Conservation (phyloP, 768 basidiomycete genomes). For the Omphalotus guepiniiformis region DNA sequence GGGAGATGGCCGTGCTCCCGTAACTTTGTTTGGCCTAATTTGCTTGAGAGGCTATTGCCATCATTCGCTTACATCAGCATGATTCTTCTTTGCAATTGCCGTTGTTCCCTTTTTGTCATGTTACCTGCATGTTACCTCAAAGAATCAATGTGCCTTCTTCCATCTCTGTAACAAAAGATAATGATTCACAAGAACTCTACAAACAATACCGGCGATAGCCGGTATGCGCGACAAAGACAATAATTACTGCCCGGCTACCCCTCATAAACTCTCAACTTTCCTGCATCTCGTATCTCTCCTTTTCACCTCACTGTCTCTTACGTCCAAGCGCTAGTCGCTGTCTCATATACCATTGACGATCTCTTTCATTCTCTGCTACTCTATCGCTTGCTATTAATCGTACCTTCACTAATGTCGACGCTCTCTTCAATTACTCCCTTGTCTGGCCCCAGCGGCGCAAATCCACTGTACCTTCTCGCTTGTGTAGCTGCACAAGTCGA, state of each 20-base stretch:
- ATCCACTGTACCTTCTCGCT: slow-evolving; percentile 3
- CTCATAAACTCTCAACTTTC: slow-evolving; percentile 2
- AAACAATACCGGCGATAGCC: slow-evolving; percentile 37
- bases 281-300: neutral
- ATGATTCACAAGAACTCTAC: slow-evolving; percentile 8
- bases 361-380: slow-evolving; percentile 3
- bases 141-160: no score
- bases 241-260: neutral
- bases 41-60: no score
- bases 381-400: slow-evolving; percentile 6
- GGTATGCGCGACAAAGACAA: slow-evolving; percentile 14
- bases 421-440: neutral
- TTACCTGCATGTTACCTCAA: no score
- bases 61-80: no score
- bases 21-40: no score
- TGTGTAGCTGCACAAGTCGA: slow-evolving; percentile 1
- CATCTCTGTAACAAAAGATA: neutral
- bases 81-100: no score
- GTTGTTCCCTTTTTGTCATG: no score
- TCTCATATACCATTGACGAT: slow-evolving; percentile 1
- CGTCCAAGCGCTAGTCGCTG: slow-evolving; percentile 10
- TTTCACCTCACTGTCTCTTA: slow-evolving; percentile 4
- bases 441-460: slow-evolving; percentile 4
- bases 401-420: neutral
- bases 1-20: no score